Conservation (phyloP, 306 rosid species). For the Pyrus pyrifolia region DNA sequence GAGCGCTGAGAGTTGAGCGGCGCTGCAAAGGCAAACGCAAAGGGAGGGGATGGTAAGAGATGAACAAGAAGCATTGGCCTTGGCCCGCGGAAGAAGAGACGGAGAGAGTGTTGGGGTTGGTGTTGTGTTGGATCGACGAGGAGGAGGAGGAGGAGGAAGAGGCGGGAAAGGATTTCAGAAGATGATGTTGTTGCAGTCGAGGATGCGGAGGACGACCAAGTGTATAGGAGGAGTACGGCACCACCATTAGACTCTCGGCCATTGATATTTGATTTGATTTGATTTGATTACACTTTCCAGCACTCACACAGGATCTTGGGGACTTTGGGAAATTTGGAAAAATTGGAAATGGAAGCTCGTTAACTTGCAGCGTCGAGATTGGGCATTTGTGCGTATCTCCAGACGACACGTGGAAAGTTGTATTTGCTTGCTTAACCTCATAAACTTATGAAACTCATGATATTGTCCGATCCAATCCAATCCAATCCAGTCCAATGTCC, state of each 20-base stretch:
- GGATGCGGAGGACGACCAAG: neutral
- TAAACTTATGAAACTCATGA: too few relatives aligned
- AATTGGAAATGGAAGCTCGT: too few relatives aligned
- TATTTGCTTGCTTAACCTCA: neutral
- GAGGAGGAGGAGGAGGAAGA: neutral
- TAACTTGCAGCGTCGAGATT: constrained; percentile 8
- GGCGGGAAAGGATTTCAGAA: neutral
- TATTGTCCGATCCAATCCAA: too few relatives aligned
- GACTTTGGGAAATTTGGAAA: too few relatives aligned
- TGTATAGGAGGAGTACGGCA: neutral
- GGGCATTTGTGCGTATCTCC: constrained; percentile 16
- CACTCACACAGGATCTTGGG: too few relatives aligned
- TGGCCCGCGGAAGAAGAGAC: neutral
- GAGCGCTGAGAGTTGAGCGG: constrained; percentile 29
- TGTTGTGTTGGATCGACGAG: neutral
- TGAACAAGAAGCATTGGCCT: neutral
- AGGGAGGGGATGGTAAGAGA: constrained; percentile 1
- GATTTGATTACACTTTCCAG: too few relatives aligned
- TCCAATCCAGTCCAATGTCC: too few relatives aligned
- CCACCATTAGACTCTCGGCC: constrained; percentile 2
- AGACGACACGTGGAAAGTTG: constrained; percentile 28
- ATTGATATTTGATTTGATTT: neutral
- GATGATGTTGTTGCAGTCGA: neutral
- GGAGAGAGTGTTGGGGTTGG: neutral
- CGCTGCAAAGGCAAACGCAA: neutral